Base-by-base conservation (phyloP, 1,139 yeast genomes). In the Zygosaccharomyces pseudobailii region DNA sequence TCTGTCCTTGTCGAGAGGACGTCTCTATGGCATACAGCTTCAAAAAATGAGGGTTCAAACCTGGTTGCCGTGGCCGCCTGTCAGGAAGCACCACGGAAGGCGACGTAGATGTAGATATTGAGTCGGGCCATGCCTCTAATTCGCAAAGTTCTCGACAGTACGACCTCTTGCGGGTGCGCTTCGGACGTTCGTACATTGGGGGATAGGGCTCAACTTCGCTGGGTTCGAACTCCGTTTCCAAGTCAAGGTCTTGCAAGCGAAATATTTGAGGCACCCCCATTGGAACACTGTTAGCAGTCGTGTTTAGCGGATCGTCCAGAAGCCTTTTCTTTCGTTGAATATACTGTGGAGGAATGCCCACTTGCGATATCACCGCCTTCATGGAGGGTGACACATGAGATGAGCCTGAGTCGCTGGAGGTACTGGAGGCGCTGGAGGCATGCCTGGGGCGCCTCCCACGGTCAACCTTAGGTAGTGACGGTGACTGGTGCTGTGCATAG, bases 21-120 rank as follows among this genome's bases (percentile, higher is more conserved):
- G 57, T 59, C 40, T 63, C 66, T 7, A 62, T 43, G 1, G 68
- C 63, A 43, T 60, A 59, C 9, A 64, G 50, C 46, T 55, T 55
- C 37, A 62, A 50, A 40, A 64, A 63, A 40, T 62, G 61, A 2
- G 64, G 58, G 36, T 61, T 62, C 43, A 58, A 35, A 20, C 59
- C 49, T 21, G 53, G 52, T 43, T 60, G 63, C 34, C 68, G 52
- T 8, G 55, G 47, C 40, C 65, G 49, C 36, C 54, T 57, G 47
- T 54, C 50, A 17, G 62, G 57, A 22, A 52, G 38, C 7, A 54
- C 48, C 4, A 48, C 28, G 13, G 43, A 33, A 7, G 43, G 36
- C 7, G 31, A 32, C 8, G 21, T 33, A 19, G 33, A 32, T 9
- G 39, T 38, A 32, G 40, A 40, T 23, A 17, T 42, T 6, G 51